Evolutionary conservation across 2,329 filamentous ascomycete species (phyloP).

Genomic region (Passalora sequoiae): DNA sequence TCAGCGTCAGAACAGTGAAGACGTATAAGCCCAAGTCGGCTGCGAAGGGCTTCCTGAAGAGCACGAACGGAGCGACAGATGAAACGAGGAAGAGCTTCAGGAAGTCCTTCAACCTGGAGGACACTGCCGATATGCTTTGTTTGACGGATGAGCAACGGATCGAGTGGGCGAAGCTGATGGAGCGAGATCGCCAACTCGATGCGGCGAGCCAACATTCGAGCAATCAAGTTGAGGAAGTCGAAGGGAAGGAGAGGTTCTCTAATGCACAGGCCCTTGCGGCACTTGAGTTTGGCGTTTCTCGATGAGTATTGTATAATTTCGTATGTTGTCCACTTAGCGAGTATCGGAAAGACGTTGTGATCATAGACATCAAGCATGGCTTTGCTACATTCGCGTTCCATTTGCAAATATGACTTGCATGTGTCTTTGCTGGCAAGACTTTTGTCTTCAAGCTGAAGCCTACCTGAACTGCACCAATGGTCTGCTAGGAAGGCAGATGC

Average conservation of each 20-base stretch:
- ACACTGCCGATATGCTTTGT: conserved; percentile 22
- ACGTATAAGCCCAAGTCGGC: conserved; percentile 24
- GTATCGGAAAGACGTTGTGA: no score
- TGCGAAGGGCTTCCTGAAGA: conserved; percentile 24
- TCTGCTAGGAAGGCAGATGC: no score
- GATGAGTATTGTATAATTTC: neutral
- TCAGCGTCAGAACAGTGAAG: conserved; percentile 19
- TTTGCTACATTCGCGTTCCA: no score
- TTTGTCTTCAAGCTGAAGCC: no score
- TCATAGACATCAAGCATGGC: no score
- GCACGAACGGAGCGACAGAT: conserved; percentile 21
- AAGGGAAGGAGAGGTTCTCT: conserved; percentile 12
- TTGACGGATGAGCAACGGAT: conserved; percentile 26
- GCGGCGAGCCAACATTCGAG: conserved; percentile 7
- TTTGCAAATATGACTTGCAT: no score
- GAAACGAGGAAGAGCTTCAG: conserved; percentile 18
- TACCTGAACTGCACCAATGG: no score
- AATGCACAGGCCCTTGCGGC: conserved; percentile 27
- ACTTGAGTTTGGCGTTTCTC: conserved; percentile 23
- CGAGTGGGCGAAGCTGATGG: conserved; percentile 28
- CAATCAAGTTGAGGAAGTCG: conserved; percentile 3
- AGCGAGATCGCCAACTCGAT: conserved; percentile 10
- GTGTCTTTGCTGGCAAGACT: no score
- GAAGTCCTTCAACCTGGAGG: conserved; percentile 19
- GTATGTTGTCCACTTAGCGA: no score